phyloP scores from a whole-genome alignment of 306 rosid species.

The Ziziphus jujuba region DNA sequence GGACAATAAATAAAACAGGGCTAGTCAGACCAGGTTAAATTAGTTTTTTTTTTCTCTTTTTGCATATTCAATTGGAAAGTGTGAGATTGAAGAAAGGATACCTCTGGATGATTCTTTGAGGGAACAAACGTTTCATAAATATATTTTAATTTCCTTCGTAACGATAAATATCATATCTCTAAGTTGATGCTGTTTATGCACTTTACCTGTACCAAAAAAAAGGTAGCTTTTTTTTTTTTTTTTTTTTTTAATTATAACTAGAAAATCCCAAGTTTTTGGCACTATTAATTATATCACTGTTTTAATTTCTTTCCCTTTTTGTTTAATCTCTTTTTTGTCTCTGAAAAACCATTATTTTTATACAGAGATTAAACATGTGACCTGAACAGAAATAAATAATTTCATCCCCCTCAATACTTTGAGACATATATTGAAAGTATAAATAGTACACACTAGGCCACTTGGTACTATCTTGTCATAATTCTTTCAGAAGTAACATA shows the following conservation, averaged over 20 bases:
- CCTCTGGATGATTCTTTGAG: too few relatives aligned
- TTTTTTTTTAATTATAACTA: background rate
- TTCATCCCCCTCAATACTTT: background rate
- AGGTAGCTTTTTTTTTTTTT: too few relatives aligned
- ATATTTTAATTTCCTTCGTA: slow-evolving; percentile 6
- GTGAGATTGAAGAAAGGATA: too few relatives aligned
- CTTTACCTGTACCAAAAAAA: slow-evolving; percentile 1
- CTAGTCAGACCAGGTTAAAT: too few relatives aligned
- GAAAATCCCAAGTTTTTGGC: background rate
- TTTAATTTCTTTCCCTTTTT: background rate
- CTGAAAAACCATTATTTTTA: background rate
- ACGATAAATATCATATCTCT: slow-evolving; percentile 14
- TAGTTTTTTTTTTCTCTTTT: too few relatives aligned
- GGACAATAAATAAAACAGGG: too few relatives aligned
- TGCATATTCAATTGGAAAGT: too few relatives aligned
- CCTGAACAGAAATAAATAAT: background rate
- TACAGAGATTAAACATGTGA: slow-evolving; percentile 21
- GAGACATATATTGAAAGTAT: background rate
- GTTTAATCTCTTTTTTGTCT: background rate
- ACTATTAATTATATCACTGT: background rate
- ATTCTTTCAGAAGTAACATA: background rate
- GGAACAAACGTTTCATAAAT: too few relatives aligned
- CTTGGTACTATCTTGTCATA: background rate
- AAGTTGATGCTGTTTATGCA: slow-evolving; percentile 11
- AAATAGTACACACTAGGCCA: too few relatives aligned